Conservation (phyloP, 2,329 filamentous ascomycete genomes). For the Ceratocystis eucalypticola region DNA sequence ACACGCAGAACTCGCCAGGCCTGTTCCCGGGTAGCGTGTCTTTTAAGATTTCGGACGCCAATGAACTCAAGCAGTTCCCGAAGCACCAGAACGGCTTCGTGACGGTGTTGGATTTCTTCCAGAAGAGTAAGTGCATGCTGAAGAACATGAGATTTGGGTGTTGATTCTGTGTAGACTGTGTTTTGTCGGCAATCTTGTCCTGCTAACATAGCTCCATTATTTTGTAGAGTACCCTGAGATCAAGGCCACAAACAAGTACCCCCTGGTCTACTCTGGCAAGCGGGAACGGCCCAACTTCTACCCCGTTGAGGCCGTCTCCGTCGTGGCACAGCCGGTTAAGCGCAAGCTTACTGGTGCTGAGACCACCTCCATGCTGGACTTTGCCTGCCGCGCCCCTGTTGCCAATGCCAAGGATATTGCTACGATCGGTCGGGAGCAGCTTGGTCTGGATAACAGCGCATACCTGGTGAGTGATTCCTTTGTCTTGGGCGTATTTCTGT, state of each 20-base stretch:
- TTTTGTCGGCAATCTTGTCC: neutral
- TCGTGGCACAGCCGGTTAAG: slow-evolving; percentile 46
- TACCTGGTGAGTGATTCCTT: slow-evolving; percentile 28
- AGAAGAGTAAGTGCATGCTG: slow-evolving; percentile 28
- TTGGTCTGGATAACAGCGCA: slow-evolving; percentile 41
- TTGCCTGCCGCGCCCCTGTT: slow-evolving; percentile 54
- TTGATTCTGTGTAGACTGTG: too few species aligned
- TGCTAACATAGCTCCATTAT: neutral
- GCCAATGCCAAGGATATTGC: slow-evolving; percentile 55
- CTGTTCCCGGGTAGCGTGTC: slow-evolving; percentile 21
- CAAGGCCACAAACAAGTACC: slow-evolving; percentile 30
- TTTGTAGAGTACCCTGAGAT: slow-evolving; percentile 27
- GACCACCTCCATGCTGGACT: slow-evolving; percentile 55
- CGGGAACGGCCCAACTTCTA: slow-evolving; percentile 45
- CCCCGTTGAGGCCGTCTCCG: slow-evolving; percentile 50
- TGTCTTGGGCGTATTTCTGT: slow-evolving; percentile 17
- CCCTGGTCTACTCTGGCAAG: slow-evolving; percentile 55
- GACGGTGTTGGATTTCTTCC: slow-evolving; percentile 34
- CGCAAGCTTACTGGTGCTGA: slow-evolving; percentile 48
- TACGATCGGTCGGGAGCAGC: slow-evolving; percentile 39
- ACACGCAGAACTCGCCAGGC: neutral
- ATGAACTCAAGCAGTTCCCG: slow-evolving; percentile 25
- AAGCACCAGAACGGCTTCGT: slow-evolving; percentile 24
- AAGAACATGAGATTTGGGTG: neutral
- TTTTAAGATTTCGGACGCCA: slow-evolving; percentile 26